Conservation (phyloP, 495 filamentous ascomycete genomes). For the Xylaria acuta region DNA sequence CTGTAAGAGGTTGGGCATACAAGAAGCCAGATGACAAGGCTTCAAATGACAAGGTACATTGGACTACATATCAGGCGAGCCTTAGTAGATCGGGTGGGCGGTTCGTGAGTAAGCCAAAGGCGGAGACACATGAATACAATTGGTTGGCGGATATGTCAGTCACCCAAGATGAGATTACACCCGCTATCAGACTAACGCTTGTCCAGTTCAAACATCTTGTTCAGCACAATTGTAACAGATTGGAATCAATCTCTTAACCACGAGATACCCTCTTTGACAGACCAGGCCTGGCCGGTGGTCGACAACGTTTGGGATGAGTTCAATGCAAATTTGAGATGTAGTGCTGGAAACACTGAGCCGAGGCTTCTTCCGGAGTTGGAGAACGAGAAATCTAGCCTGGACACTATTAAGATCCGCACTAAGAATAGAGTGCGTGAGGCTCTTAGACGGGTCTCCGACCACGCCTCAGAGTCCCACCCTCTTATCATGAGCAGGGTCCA, state of each 20-base stretch:
- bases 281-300: neutral
- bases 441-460: neutral
- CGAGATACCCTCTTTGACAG: slow-evolving; percentile 18
- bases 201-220: neutral
- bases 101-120: slow-evolving; percentile 24
- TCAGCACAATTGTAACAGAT: slow-evolving; percentile 10
- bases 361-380: slow-evolving; percentile 1
- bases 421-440: neutral
- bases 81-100: slow-evolving; percentile 25
- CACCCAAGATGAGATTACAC: neutral
- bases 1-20: slow-evolving; percentile 27
- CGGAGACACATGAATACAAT: slow-evolving; percentile 20
- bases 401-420: neutral
- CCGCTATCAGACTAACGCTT: neutral
- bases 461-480: neutral
- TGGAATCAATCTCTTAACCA: slow-evolving; percentile 13
- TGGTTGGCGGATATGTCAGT: slow-evolving; percentile 30
- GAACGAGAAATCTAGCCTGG: neutral
- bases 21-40: slow-evolving; percentile 24
- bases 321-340: neutral
- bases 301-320: slow-evolving; percentile 22
- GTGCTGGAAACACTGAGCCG: neutral
- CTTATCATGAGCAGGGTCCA: neutral
- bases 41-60: slow-evolving; percentile 14
- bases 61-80: slow-evolving; percentile 29